Percentiles rank a stretch among this genome's conserved stretches.
Evolutionary conservation across 495 filamentous ascomycete species (phyloP).

Genomic region (Lepraria neglecta): DNA sequence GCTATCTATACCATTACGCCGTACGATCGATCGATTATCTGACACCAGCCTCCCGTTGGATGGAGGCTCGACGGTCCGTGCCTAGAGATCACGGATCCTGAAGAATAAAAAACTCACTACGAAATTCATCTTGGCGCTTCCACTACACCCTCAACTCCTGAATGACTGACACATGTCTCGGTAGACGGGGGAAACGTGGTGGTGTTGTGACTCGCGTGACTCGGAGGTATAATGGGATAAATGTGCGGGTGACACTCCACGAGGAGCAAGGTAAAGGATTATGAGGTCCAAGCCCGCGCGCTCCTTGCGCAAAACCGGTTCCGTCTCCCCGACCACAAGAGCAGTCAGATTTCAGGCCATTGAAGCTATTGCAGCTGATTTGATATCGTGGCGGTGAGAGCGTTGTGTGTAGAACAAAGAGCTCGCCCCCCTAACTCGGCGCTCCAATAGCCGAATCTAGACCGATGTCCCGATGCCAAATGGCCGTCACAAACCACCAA

Average conservation of each 20-base stretch:
- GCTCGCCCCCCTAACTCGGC: background rate
- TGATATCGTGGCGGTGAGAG: constrained; percentile 4
- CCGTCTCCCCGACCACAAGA: background rate
- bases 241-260: background rate
- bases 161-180: constrained; percentile 3
- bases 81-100: constrained; percentile 7
- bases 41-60: constrained; percentile 7
- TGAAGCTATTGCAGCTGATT: background rate
- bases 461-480: background rate
- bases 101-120: constrained; percentile 17
- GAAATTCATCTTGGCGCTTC: constrained; percentile 18
- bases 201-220: background rate
- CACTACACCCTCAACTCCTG: constrained; percentile 16
- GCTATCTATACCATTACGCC: background rate
- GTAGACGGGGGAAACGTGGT: background rate
- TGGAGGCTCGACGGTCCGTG: constrained; percentile 8
- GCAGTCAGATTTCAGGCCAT: background rate
- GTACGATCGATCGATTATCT: constrained; percentile 3
- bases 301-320: background rate
- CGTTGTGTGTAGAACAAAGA: background rate
- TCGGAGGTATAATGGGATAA: background rate
- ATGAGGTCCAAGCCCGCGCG: background rate
- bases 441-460: constrained; percentile 7
- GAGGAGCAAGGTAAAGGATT: background rate
- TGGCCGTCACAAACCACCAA: background rate